phyloP scores from a whole-genome alignment of 768 basidiomycete species.

The Hericium rajendrae region DNA sequence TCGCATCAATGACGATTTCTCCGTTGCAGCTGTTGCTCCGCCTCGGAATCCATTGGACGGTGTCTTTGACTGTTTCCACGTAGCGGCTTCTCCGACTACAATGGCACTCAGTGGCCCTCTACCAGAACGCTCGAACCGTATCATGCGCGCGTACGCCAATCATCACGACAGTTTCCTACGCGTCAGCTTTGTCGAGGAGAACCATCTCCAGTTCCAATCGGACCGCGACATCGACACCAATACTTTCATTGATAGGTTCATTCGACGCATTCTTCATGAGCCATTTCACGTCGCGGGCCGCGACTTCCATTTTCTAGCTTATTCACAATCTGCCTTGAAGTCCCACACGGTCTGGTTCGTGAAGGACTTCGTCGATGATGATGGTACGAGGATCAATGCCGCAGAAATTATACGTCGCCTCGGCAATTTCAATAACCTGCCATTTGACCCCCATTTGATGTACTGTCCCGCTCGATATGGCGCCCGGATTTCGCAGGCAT shows the following conservation, averaged over 20 bases:
- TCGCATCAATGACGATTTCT: constrained; percentile 21
- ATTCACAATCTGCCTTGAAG: constrained; percentile 68
- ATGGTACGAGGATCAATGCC: constrained; percentile 27
- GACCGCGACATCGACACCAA: constrained; percentile 47
- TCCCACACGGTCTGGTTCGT: constrained; percentile 54
- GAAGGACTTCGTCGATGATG: constrained; percentile 35
- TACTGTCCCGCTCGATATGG: constrained; percentile 61
- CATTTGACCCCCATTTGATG: constrained; percentile 37
- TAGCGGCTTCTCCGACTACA: constrained; percentile 45
- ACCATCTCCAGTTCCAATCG: constrained; percentile 38
- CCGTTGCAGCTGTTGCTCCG: neutral
- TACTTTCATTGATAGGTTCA: constrained; percentile 36
- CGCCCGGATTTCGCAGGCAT: constrained; percentile 64
- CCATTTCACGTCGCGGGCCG: constrained; percentile 48
- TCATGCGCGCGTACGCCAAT: constrained; percentile 41
- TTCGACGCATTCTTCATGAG: constrained; percentile 33
- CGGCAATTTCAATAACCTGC: constrained; percentile 41
- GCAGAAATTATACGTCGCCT: constrained; percentile 41
- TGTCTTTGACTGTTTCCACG: constrained; percentile 36
- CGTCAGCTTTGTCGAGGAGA: constrained; percentile 56
- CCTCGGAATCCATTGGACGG: constrained; percentile 5
- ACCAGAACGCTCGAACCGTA: constrained; percentile 50
- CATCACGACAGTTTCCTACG: constrained; percentile 50
- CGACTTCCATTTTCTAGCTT: constrained; percentile 54
- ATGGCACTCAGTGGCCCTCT: constrained; percentile 44